A percentile compares a stretch with the other conserved stretches of the same genome.
Evolutionary conservation across 805 yeast species (phyloP).

Genomic region (Ogataea thermomethanolica): DNA sequence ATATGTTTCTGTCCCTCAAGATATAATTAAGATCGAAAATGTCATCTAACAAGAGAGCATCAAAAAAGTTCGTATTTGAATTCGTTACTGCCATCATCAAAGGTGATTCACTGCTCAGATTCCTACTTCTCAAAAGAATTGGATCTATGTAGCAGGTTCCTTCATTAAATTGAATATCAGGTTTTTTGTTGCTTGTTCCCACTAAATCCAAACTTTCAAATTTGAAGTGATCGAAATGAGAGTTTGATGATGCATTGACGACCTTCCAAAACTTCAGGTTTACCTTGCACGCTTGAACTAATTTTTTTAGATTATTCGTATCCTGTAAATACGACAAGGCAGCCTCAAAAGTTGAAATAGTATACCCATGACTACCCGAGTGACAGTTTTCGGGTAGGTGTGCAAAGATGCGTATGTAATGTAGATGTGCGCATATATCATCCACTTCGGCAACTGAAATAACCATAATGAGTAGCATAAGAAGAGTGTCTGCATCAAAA

Average conservation of each 20-base stretch:
- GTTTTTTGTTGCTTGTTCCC: too few species aligned
- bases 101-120: conserved; percentile 66
- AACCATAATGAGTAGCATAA: conserved; percentile 70
- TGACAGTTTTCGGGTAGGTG: conserved; percentile 39
- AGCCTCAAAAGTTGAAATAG: conserved; percentile 80
- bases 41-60: conserved; percentile 41
- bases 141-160: too few species aligned
- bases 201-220: too few species aligned
- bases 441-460: conserved; percentile 58
- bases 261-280: conserved; percentile 56
- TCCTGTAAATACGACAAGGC: conserved; percentile 62
- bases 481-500: conserved; percentile 78
- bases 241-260: conserved; percentile 32
- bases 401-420: conserved; percentile 62
- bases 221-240: too few species aligned
- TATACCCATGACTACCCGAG: conserved; percentile 68
- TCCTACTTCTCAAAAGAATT: conserved; percentile 32
- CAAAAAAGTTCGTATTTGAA: conserved; percentile 43
- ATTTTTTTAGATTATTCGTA: conserved; percentile 32
- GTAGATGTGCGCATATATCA: conserved; percentile 59
- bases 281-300: conserved; percentile 39
- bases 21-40: conserved; percentile 66
- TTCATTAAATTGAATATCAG: too few species aligned
- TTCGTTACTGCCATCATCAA: conserved; percentile 58
- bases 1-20: conserved; percentile 54